These are phyloP conservation scores for Aegle marmelos DNA, from an alignment of 345 rosid species.

Conservation along the genomic window DNA sequence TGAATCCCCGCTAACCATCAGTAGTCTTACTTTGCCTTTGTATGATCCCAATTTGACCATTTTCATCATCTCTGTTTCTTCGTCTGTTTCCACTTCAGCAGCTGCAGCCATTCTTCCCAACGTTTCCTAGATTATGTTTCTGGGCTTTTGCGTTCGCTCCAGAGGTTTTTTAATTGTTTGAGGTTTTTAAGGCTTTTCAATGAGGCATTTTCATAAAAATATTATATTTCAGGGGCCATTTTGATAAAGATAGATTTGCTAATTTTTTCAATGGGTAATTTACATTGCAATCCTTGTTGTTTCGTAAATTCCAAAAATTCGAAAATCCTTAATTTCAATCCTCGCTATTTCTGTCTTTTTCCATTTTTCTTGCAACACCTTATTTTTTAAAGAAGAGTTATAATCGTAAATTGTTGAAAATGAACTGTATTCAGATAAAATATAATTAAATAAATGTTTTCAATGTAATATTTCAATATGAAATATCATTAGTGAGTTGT, in stretches of 20 bases:
- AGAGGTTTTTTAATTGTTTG: background rate
- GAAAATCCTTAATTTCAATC: background rate
- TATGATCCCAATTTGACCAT: constrained; percentile 48
- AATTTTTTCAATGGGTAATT: background rate
- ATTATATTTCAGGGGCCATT: too few relatives aligned
- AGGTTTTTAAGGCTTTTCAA: too few relatives aligned
- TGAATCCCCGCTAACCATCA: constrained; percentile 25
- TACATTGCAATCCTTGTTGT: background rate
- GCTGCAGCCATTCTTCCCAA: constrained; percentile 1
- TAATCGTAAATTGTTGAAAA: too few relatives aligned
- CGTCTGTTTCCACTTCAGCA: background rate
- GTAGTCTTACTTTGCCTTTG: constrained; percentile 52
- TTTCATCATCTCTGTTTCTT: constrained; percentile 28
- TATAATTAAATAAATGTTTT: too few relatives aligned
- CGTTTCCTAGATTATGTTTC: background rate
- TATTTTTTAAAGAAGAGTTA: too few relatives aligned
- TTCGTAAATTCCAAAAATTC: background rate
- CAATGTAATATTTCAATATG: too few relatives aligned
- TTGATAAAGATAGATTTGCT: too few relatives aligned
- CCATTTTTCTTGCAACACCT: too few relatives aligned
- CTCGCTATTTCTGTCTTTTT: background rate
- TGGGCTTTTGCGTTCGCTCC: background rate
- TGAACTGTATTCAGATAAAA: too few relatives aligned
- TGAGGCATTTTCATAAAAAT: background rate
- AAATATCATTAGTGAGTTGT: too few relatives aligned